Base-by-base conservation (phyloP, 2,329 filamentous ascomycete genomes). In the Diaporthe sp. region DNA sequence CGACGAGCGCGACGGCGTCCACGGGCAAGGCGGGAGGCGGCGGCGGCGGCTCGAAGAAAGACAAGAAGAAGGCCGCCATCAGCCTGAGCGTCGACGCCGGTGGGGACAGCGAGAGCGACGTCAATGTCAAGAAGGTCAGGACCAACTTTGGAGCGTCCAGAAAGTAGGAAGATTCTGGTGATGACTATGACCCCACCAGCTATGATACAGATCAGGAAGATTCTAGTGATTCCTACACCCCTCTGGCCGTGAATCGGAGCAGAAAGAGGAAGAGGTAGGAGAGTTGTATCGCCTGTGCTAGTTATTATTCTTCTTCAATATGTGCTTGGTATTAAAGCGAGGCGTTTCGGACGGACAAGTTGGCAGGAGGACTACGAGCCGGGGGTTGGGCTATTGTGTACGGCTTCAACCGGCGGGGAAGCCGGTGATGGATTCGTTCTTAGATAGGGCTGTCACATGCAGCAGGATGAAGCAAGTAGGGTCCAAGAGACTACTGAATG, bases 31-130 rank as follows among this genome's bases (percentile, higher is more conserved):
- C 44, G 2, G 70, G 68, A 2, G 68, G 88, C 85, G 78, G 85
- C 81, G 53, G 88, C 85, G 78, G 85, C 81, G 53, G 76, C 73
- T 17, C 81, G 82, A 57, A 87, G 82, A 79, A 92, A 90, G 87
- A 89, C 78, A 89, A 88, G 81, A 89, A 88, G 81, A 90, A 89
- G 80, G 86, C 86, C 2, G 86, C 86, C 10, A 13, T 75, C 19
- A 72, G 42, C 86, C 73, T 4, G 74, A 62, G 77, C 3, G 78
- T 76, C 2, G 79, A 77, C 19, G 75, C 74, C 39, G 80, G 90
- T 37, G 80, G 90, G 37, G 91, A 92, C 75, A 92, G 90, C 82
- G 91, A 92, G 83, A 89, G 87, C 31, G 90, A 92, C 74, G 84
- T 86, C 22, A 83, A 83, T 67, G 82, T 84, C 65, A 92, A 88